phyloP scores from a whole-genome alignment of 768 basidiomycete genomes.

The Tremella mesenterica region DNA sequence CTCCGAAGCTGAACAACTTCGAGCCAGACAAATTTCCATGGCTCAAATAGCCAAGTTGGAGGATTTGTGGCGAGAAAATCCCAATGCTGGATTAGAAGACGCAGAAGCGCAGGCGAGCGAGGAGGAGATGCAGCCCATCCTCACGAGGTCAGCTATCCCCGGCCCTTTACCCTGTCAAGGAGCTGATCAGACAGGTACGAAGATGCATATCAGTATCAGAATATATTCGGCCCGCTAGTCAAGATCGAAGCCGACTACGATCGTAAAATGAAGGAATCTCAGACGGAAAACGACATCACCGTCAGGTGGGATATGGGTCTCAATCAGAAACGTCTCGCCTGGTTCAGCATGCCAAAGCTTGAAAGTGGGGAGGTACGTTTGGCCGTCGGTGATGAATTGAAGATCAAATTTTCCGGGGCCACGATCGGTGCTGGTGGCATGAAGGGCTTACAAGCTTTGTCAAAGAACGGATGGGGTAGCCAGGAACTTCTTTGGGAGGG shows the following conservation, averaged over 20 bases:
- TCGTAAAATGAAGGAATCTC: constrained; percentile 92
- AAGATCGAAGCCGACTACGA: constrained; percentile 99
- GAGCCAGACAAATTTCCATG: constrained; percentile 94
- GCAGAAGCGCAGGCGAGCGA: constrained; percentile 95
- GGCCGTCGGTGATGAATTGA: constrained; percentile 90
- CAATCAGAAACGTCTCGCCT: constrained; percentile 98
- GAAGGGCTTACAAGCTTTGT: constrained; percentile 34
- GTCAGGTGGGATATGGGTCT: constrained; percentile 96
- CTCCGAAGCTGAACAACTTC: constrained; percentile 86
- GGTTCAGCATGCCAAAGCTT: constrained; percentile 91
- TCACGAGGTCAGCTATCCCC: constrained; percentile 51
- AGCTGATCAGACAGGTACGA: constrained; percentile 55
- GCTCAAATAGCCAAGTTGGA: constrained; percentile 94
- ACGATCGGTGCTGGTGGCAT: constrained; percentile 44
- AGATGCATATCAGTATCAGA: constrained; percentile 99
- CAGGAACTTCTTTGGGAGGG: constrained; percentile 88
- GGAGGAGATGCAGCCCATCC: constrained; percentile 88
- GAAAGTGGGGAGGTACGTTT: constrained; percentile 96
- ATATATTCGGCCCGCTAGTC: constrained; percentile 96
- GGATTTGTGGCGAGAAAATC: constrained; percentile 95
- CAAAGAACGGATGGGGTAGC: constrained; percentile 16
- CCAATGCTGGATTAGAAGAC: constrained; percentile 87
- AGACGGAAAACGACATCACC: constrained; percentile 93
- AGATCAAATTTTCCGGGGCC: constrained; percentile 80
- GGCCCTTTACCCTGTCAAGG: neutral